These are phyloP conservation scores for Debaryomyces prosopidis DNA, from an alignment of 805 yeast species.

Conservation along the genomic window DNA sequence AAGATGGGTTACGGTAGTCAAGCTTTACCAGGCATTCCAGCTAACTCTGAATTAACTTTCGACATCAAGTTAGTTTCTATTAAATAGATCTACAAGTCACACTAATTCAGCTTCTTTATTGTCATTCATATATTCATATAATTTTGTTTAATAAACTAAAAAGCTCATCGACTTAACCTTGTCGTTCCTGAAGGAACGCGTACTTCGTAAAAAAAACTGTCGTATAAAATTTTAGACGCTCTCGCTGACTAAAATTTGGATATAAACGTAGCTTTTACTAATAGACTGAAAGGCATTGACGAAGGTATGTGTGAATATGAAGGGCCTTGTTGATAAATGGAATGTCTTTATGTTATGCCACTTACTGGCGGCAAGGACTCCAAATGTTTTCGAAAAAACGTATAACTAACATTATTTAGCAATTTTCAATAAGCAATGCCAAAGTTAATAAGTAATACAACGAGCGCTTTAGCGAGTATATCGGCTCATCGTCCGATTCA, in stretches of 20 bases:
- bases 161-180: no score
- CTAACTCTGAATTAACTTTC: conserved; percentile 93
- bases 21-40: conserved; percentile 95
- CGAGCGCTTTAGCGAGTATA: conserved; percentile 47
- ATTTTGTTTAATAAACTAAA: neutral
- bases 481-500: conserved; percentile 88
- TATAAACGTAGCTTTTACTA: neutral
- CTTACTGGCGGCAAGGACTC: no score
- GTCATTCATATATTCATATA: neutral
- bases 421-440: conserved; percentile 21
- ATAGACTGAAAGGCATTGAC: neutral
- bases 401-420: neutral
- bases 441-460: conserved; percentile 28
- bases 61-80: conserved; percentile 91
- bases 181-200: no score
- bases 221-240: conserved; percentile 17
- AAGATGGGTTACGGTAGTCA: conserved; percentile 95
- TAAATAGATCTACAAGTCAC: conserved; percentile 51
- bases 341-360: neutral
- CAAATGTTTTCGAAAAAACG: neutral
- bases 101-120: neutral
- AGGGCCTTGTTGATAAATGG: neutral
- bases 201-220: conserved; percentile 1
- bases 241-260: conserved; percentile 18
- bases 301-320: neutral